Evolutionary conservation across 805 yeast genomes (phyloP).

Genomic region (Pichia paraexigua): DNA sequence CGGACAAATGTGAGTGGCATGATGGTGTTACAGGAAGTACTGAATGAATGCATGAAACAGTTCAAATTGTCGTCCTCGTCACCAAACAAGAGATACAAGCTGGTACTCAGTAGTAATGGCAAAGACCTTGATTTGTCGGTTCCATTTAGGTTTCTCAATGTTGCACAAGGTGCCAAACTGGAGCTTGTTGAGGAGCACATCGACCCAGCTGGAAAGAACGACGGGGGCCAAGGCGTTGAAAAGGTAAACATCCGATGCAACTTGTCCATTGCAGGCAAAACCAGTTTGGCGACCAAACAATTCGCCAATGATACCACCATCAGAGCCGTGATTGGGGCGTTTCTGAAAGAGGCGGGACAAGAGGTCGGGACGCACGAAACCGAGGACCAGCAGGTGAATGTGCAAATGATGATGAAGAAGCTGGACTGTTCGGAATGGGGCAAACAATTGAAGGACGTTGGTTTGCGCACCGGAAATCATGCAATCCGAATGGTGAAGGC

Average conservation of each 20-base stretch:
- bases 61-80: slow-evolving; percentile 22
- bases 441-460: background rate
- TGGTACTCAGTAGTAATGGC: background rate
- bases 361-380: background rate
- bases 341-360: background rate
- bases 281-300: background rate
- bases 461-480: slow-evolving; percentile 1
- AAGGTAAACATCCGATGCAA: background rate
- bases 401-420: slow-evolving; percentile 1
- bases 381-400: background rate
- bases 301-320: background rate
- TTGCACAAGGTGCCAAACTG: slow-evolving; percentile 39
- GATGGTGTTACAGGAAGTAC: slow-evolving; percentile 29
- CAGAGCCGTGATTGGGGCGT: background rate
- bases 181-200: slow-evolving; percentile 14
- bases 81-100: background rate
- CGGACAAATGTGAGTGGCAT: slow-evolving; percentile 28
- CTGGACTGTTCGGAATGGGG: background rate
- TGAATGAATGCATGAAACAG: slow-evolving; percentile 25
- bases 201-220: too few species aligned
- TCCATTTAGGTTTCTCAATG: slow-evolving; percentile 35
- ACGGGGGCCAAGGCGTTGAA: background rate
- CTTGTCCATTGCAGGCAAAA: too few species aligned
- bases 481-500: background rate
- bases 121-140: slow-evolving; percentile 27